Evolutionary conservation across 1,284 basidiomycete genomes (phyloP), one percentile per base, ranked within the genome.

Genomic region (Laetiporus sulphureus): DNA sequence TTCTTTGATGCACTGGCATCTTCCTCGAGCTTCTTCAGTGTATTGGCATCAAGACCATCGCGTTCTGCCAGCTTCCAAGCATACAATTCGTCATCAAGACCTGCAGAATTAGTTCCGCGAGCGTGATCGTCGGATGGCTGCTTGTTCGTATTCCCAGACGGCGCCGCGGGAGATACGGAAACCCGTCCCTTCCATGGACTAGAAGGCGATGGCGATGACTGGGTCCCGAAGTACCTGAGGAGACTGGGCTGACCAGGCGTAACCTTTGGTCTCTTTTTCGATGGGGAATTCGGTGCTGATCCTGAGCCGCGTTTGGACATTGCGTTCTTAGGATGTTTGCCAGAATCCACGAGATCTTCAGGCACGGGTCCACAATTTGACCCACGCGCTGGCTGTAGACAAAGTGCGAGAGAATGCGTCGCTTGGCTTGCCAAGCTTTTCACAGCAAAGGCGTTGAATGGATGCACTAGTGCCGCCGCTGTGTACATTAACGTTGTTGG

Each of bases 301-400:
- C 41, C 40, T 37, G 52, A 39, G 31, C 54, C 35, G 30, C 54
- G 58, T 49, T 62, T 62, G 45, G 58, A 43, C 60, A 62, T 62
- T 35, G 16, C 29, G 42, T 31, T 38, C 30, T 7, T 27, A 27
- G 13, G 25, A 27, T 27, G 25, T n/a, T n/a, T n/a, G n/a, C n/a
- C n/a, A n/a, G n/a, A n/a, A n/a, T n/a, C n/a, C n/a, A n/a, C n/a
- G n/a, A n/a, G n/a, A n/a, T n/a, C n/a, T n/a, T n/a, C n/a, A n/a
- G n/a, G n/a, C n/a, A n/a, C n/a, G n/a, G n/a, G n/a, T n/a, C n/a
- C n/a, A n/a, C n/a, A n/a, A n/a, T n/a, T n/a, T n/a, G n/a, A n/a
- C n/a, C n/a, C n/a, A n/a, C n/a, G n/a, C n/a, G n/a, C n/a, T n/a
- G n/a, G n/a, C n/a, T n/a, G n/a, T n/a, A n/a, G n/a, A n/a, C n/a